These are phyloP conservation scores for Neopestalotiopsis sp. DNA, from an alignment of 2,329 filamentous ascomycete species.

Conservation along the genomic window DNA sequence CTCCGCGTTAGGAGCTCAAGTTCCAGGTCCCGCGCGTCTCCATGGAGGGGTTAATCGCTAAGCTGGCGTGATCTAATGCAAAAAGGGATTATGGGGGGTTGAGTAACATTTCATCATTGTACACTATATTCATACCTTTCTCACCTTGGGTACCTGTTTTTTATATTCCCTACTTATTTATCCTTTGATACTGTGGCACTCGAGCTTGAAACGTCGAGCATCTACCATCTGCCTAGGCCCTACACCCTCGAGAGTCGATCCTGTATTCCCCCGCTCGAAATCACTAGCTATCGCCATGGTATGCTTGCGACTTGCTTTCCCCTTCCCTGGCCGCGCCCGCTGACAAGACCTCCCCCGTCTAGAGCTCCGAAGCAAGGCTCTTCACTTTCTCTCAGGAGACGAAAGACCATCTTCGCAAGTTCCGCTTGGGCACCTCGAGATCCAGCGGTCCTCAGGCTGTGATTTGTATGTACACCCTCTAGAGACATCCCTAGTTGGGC, in stretches of 20 bases:
- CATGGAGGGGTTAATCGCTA: slow-evolving; percentile 11
- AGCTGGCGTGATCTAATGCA: not conserved
- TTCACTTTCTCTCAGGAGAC: slow-evolving; percentile 94
- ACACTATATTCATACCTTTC: not conserved
- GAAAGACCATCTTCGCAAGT: slow-evolving; percentile 89
- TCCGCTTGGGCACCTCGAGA: slow-evolving; percentile 88
- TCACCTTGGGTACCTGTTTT: not conserved
- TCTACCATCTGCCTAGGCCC: not conserved
- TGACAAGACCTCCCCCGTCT: not conserved
- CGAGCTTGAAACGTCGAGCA: not conserved
- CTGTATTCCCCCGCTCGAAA: not conserved
- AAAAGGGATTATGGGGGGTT: not conserved
- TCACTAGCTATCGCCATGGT: not conserved
- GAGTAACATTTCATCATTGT: not conserved
- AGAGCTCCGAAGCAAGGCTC: slow-evolving; percentile 82
- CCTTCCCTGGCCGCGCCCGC: not conserved
- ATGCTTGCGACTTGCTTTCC: not conserved
- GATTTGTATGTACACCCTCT: slow-evolving; percentile 76
- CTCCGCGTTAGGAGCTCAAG: not conserved
- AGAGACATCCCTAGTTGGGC: slow-evolving; percentile 1
- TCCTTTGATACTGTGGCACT: not conserved
- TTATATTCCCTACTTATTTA: not conserved
- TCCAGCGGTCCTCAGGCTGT: slow-evolving; percentile 87
- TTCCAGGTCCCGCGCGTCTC: not conserved
- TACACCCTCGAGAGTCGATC: no score